These are phyloP conservation scores for Nicotiana knightiana DNA, from an alignment of 257 asterid species.

Conservation along the genomic window DNA sequence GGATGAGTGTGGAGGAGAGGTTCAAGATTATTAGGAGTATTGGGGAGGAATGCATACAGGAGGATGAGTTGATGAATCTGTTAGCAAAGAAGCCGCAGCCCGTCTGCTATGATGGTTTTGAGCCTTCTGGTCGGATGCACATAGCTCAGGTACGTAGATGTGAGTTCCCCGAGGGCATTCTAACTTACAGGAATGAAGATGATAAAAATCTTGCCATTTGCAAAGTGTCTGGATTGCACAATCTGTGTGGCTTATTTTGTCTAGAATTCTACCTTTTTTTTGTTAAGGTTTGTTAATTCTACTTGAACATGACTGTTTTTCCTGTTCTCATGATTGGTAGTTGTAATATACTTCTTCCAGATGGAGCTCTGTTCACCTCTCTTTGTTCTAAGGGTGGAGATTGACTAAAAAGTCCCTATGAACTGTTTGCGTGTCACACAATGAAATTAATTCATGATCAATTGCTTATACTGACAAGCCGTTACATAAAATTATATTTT, in stretches of 20 bases:
- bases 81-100: slow-evolving; percentile 63
- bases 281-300: background rate
- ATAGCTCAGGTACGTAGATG: slow-evolving; percentile 66
- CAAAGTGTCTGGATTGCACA: background rate
- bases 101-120: slow-evolving; percentile 83
- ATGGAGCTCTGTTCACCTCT: background rate
- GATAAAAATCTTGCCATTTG: background rate
- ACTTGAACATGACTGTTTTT: background rate
- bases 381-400: too few species aligned
- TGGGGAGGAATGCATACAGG: slow-evolving; percentile 92
- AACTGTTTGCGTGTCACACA: too few species aligned
- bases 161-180: background rate
- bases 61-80: slow-evolving; percentile 61
- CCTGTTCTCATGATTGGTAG: background rate
- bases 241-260: background rate
- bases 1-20: slow-evolving; percentile 60
- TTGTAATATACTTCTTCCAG: background rate
- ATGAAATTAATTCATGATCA: too few species aligned
- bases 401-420: too few species aligned
- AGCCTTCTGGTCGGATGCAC: slow-evolving; percentile 95
- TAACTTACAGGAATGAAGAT: background rate
- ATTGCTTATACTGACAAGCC: too few species aligned
- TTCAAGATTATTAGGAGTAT: slow-evolving; percentile 60
- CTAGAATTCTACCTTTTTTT: too few species aligned
- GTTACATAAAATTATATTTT: background rate